Evolutionary conservation across 345 rosid genomes (phyloP).

Genomic region (Eucalyptus regnans): DNA sequence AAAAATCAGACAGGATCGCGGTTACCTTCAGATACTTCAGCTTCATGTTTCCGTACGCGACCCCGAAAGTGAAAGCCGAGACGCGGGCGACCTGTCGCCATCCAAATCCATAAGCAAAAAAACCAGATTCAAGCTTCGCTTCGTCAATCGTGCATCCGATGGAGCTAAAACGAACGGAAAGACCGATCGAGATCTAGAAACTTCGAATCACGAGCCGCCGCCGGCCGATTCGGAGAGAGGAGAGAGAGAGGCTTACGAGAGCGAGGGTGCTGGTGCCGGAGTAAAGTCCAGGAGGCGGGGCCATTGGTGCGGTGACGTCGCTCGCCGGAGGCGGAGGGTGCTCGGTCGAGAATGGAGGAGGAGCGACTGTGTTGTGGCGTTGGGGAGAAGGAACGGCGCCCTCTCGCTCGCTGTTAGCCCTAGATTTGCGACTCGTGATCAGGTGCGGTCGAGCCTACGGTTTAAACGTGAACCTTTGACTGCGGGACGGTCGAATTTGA

Average conservation of each 20-base stretch:
- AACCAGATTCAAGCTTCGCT: neutral
- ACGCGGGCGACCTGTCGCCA: slow-evolving; percentile 52
- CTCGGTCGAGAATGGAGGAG: neutral
- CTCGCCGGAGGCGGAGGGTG: neutral
- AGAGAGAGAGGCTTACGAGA: slow-evolving; percentile 19
- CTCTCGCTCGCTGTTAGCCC: neutral
- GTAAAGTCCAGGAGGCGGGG: slow-evolving; percentile 68
- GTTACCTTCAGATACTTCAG: slow-evolving; percentile 58
- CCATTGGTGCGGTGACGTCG: slow-evolving; percentile 5
- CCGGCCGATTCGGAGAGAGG: neutral
- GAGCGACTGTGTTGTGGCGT: neutral
- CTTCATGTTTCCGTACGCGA: slow-evolving; percentile 57
- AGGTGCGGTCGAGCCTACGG: neutral
- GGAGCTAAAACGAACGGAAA: neutral
- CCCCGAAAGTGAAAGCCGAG: slow-evolving; percentile 52
- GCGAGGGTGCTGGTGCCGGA: slow-evolving; percentile 82
- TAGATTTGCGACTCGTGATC: neutral
- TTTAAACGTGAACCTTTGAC: neutral
- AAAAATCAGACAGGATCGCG: neutral
- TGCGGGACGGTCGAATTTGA: neutral
- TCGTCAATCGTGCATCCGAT: neutral
- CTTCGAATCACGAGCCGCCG: neutral
- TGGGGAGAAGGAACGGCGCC: neutral
- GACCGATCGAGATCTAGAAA: neutral
- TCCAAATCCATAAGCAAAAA: neutral